phyloP scores from a whole-genome alignment of 768 basidiomycete genomes.

The Sporobolomyces roseus region DNA sequence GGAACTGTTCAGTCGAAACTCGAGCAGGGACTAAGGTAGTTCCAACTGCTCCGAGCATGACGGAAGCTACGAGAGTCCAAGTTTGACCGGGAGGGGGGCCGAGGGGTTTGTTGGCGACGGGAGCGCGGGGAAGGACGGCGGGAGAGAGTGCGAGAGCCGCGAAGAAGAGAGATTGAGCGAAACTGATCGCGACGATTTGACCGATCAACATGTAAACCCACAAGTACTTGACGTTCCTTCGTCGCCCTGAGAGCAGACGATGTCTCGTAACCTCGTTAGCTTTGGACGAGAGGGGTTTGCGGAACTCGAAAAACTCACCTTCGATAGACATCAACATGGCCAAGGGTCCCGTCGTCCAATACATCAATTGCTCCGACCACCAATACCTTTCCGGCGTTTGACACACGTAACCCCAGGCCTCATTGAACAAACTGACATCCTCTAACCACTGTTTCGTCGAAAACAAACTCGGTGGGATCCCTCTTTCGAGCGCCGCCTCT shows the following conservation, averaged over 20 bases:
- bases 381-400: slow-evolving; percentile 59
- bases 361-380: slow-evolving; percentile 66
- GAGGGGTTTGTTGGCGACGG: slow-evolving; percentile 5
- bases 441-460: slow-evolving; percentile 36
- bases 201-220: slow-evolving; percentile 72
- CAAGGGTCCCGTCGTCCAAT: slow-evolving; percentile 61
- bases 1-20: slow-evolving; percentile 52
- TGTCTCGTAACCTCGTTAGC: not conserved
- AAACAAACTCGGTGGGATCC: not conserved
- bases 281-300: slow-evolving; percentile 3
- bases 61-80: slow-evolving; percentile 48
- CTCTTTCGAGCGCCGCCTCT: slow-evolving; percentile 16
- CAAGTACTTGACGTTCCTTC: slow-evolving; percentile 53
- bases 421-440: slow-evolving; percentile 40
- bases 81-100: slow-evolving; percentile 5
- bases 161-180: slow-evolving; percentile 63
- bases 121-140: slow-evolving; percentile 17
- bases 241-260: slow-evolving; percentile 43
- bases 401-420: slow-evolving; percentile 51
- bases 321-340: slow-evolving; percentile 57
- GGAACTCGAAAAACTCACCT: slow-evolving; percentile 50
- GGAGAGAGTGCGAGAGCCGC: slow-evolving; percentile 53
- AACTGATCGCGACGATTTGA: slow-evolving; percentile 66
- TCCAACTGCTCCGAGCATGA: slow-evolving; percentile 54
- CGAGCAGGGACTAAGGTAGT: slow-evolving; percentile 55